Base-by-base conservation (phyloP, 78 protist species). In the Dictyostelium discoideum region DNA sequence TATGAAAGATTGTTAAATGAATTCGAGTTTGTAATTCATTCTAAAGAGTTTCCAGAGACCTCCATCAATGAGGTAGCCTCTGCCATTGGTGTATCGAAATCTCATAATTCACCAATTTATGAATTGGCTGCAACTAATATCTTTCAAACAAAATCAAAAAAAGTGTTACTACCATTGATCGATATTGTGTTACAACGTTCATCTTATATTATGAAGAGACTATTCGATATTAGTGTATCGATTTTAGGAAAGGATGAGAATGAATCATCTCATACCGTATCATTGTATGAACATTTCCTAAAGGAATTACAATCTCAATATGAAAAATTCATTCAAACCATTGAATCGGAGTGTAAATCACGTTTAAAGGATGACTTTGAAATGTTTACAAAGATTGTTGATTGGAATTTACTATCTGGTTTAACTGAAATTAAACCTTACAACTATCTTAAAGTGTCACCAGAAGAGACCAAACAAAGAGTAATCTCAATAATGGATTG, bases 31-130 rank as follows among this genome's bases (percentile, higher is more conserved):
- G 98, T 97, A 24, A 96, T 90, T 44, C 98, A 97, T 29, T 72
- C 90, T 0, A 54, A 88, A 74, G 98, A 97, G 16, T 97, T 97
- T 40, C 98, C 98, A n/a, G 92, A 81, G 22, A 97, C 98, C 18
- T 93, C 97, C 0, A 88, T 89, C 60, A 84, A 94, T 46, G 98
- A 97, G 76, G 98, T 97, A 26, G 98, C 98, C 14, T 85, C 93
- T 2, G 97, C 98, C 13, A 85, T 97, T 48, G 98, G 98, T 80
- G 73, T 93, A n/a, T 69, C 96, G 0, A 84, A 85, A 46, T 83
- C 67, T 72, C 98, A 97, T 40, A 92, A 86, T 26, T 92, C 94
- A 40, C 98, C 98, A 39, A 83, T 92, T 37, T 96, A 67, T 29
- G 98, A 97, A 54, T n/a, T 86, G 26, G 98, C 97, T 11, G 93